Percentiles rank a stretch among this genome's conserved stretches.
These are phyloP conservation scores for Sclerotinia sclerotiorum DNA, from an alignment of 2,329 filamentous ascomycete genomes.

Conservation along the genomic window DNA sequence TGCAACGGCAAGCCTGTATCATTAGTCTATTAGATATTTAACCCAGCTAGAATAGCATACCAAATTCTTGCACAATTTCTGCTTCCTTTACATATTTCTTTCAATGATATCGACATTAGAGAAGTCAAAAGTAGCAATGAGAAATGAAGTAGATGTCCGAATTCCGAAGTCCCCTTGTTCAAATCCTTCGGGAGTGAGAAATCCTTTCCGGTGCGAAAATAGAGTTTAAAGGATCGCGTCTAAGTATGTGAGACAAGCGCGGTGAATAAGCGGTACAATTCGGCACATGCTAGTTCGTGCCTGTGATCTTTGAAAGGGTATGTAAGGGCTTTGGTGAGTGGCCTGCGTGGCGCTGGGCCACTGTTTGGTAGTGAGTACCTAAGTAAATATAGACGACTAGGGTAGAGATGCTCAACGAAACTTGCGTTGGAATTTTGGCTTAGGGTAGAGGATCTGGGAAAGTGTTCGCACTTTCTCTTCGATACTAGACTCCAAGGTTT, in stretches of 20 bases:
- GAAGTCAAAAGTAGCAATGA: neutral
- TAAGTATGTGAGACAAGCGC: neutral
- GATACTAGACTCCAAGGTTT: no score
- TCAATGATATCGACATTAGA: neutral
- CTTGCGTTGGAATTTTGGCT: neutral
- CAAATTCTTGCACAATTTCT: neutral
- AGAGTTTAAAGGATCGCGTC: constrained; percentile 1
- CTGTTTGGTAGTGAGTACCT: no score
- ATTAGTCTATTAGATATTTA: neutral
- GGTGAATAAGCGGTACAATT: neutral
- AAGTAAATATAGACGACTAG: neutral
- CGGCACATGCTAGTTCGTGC: neutral
- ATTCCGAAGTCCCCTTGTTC: neutral
- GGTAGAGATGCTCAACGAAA: neutral
- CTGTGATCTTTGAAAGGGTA: neutral
- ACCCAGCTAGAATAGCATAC: neutral
- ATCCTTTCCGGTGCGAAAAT: constrained; percentile 1
- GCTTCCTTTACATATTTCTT: neutral
- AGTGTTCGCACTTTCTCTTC: neutral
- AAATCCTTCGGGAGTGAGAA: constrained; percentile 10
- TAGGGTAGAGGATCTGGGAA: neutral
- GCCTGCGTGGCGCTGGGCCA: neutral
- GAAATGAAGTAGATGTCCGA: neutral
- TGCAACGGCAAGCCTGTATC: neutral
- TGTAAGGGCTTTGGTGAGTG: neutral